Base-by-base conservation (phyloP, 805 yeast species). In the Myxozyma geophila region DNA sequence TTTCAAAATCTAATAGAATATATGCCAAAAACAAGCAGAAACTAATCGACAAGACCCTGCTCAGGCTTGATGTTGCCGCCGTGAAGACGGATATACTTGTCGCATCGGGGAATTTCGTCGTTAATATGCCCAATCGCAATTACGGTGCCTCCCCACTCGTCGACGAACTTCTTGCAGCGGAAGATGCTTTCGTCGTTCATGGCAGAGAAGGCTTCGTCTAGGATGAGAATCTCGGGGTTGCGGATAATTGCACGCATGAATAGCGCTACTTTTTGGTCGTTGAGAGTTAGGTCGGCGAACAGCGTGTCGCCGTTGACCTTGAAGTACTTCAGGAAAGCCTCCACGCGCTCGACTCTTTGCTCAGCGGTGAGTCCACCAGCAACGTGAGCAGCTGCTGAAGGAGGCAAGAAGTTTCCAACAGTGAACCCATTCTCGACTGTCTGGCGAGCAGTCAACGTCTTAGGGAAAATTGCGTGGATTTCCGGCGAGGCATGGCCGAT, bases 401-500 rank as follows among this genome's bases (percentile, higher is more conserved):
- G 84, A 7, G 86, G 85, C 15, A 80, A 70, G 70, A 82, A 83
- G 49, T 87, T 84, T 0, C 93, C 95, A n/a, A 85, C 85, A 2
- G 83, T 78, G 68, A 82, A 84, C 0, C 98, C 98, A 7, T 96
- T 89, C 8, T 87, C 73, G 5, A 93, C 80, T 0, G 90, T 79
- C 41, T 89, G 80, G 40, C 71, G 73, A 60, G 86, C 84, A 0
- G 86, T 81, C 60, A 85, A 77, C 2, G 75, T 75, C 36, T 51
- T 54, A 0, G 97, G 96, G 66, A 90, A 89, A n/a, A 92, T 81
- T 0, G 96, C 87, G 73, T 93, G 98, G 41, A 93, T 77, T 74
- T 93, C 99, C 0, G 99, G 99, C 1, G 97, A 89, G 0, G 96
- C 82, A 70, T 89, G 86, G 0, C 98, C 97, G 59, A 95, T 89